phyloP scores from a whole-genome alignment of 2,329 filamentous ascomycete species.

The Aureobasidium sp. region DNA sequence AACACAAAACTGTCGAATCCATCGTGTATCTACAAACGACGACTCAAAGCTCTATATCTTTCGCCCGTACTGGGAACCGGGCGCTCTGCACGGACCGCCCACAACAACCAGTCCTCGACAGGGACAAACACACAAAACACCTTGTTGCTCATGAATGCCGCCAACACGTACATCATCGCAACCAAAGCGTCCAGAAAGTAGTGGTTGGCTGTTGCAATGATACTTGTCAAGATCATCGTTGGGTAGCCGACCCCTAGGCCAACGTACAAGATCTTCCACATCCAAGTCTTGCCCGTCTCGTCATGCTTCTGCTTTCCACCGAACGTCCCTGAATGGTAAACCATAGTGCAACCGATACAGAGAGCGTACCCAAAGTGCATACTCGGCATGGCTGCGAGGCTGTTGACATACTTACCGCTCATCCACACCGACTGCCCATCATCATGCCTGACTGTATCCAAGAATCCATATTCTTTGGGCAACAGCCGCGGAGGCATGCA shows the following conservation, averaged over 20 bases:
- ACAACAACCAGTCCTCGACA: constrained; percentile 45
- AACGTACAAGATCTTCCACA: constrained; percentile 40
- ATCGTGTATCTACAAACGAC: neutral
- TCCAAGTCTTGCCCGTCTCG: constrained; percentile 35
- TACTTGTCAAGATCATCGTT: constrained; percentile 47
- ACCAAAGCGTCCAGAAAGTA: constrained; percentile 49
- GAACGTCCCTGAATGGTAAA: constrained; percentile 47
- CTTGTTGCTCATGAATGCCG: constrained; percentile 43
- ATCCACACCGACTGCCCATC: constrained; percentile 42
- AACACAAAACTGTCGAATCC: neutral
- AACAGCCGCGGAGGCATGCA: constrained; percentile 48
- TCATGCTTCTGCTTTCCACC: constrained; percentile 36
- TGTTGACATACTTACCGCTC: constrained; percentile 41
- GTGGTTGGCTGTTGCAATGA: constrained; percentile 55
- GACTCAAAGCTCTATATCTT: constrained; percentile 25
- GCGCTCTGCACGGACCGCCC: constrained; percentile 43
- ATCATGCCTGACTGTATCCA: constrained; percentile 42
- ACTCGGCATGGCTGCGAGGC: constrained; percentile 41
- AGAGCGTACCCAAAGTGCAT: constrained; percentile 53
- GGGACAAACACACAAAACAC: constrained; percentile 45
- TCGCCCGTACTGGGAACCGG: constrained; percentile 48
- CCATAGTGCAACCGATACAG: constrained; percentile 45
- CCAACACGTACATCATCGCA: constrained; percentile 40
- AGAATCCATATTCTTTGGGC: constrained; percentile 38
- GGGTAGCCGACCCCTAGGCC: constrained; percentile 48